Conservation (phyloP, 345 rosid species). For the Camelina sativa region DNA sequence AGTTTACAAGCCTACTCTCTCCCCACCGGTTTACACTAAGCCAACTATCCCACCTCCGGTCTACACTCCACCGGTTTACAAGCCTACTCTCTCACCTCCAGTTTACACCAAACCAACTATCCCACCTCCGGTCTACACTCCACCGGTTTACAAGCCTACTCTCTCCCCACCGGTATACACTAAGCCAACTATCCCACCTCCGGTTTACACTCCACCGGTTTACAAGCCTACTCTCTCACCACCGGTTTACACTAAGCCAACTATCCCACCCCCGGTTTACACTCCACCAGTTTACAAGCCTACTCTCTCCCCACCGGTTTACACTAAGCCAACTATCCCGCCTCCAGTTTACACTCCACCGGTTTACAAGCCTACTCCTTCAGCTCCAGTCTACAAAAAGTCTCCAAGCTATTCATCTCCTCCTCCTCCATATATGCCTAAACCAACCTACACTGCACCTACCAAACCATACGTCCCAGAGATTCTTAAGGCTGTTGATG, state of each 20-base stretch:
- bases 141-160: slow-evolving; percentile 24
- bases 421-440: slow-evolving; percentile 39
- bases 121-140: slow-evolving; percentile 5
- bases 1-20: neutral
- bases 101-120: slow-evolving; percentile 12
- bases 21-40: slow-evolving; percentile 4
- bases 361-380: slow-evolving; percentile 1
- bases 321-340: slow-evolving; percentile 20
- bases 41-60: no score
- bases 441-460: slow-evolving; percentile 37
- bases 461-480: slow-evolving; percentile 39
- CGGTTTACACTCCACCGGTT: slow-evolving; percentile 15
- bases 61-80: neutral
- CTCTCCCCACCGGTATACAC: neutral
- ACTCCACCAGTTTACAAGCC: slow-evolving; percentile 28
- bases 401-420: slow-evolving; percentile 32
- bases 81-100: slow-evolving; percentile 10
- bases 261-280: slow-evolving; percentile 25
- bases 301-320: slow-evolving; percentile 19
- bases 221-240: slow-evolving; percentile 7
- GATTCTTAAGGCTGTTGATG: slow-evolving; percentile 48
- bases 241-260: slow-evolving; percentile 4
- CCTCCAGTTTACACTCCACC: slow-evolving; percentile 20
- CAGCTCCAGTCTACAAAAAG: slow-evolving; percentile 35
- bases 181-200: neutral